phyloP scores from a whole-genome alignment of 2,329 filamentous ascomycete genomes.

The Ophiostoma populinum region DNA sequence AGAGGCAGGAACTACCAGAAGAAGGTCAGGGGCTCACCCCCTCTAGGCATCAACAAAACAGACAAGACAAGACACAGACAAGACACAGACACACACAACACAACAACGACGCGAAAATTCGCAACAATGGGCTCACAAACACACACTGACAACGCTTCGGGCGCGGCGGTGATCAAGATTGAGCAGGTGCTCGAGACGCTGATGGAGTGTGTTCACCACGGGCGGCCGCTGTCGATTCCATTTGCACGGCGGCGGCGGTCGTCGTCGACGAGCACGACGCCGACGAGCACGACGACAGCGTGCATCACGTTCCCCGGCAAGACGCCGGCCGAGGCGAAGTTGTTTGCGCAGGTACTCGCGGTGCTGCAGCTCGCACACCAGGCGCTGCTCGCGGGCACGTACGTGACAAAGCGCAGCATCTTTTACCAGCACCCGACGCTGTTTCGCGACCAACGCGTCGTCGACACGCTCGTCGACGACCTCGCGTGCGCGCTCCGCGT shows the following conservation, averaged over 20 bases:
- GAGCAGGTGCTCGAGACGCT: conserved; percentile 37
- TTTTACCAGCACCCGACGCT: conserved; percentile 62
- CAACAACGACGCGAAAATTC: too few species aligned
- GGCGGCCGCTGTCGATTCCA: conserved; percentile 27
- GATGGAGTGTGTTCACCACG: conserved; percentile 25
- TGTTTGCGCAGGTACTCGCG: conserved; percentile 38
- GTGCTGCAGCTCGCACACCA: conserved; percentile 43
- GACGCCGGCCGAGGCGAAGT: conserved; percentile 27
- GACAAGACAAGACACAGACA: too few species aligned
- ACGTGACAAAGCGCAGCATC: conserved; percentile 55
- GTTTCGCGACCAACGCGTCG: conserved; percentile 49
- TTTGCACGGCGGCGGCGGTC: conserved; percentile 20
- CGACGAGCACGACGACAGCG: neutral
- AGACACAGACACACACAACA: too few species aligned
- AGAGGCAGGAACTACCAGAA: too few species aligned
- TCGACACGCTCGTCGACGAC: conserved; percentile 59
- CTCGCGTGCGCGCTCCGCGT: conserved; percentile 53
- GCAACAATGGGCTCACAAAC: too few species aligned
- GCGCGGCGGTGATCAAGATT: conserved; percentile 30
- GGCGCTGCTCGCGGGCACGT: conserved; percentile 33
- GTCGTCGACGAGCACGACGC: neutral
- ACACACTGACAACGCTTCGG: too few species aligned
- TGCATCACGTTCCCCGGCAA: conserved; percentile 28
- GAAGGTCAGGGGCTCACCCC: too few species aligned
- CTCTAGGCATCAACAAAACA: too few species aligned